Conservation (phyloP, 225 moss, liverwort and hornwort species). For the Sphagnum contortum region DNA sequence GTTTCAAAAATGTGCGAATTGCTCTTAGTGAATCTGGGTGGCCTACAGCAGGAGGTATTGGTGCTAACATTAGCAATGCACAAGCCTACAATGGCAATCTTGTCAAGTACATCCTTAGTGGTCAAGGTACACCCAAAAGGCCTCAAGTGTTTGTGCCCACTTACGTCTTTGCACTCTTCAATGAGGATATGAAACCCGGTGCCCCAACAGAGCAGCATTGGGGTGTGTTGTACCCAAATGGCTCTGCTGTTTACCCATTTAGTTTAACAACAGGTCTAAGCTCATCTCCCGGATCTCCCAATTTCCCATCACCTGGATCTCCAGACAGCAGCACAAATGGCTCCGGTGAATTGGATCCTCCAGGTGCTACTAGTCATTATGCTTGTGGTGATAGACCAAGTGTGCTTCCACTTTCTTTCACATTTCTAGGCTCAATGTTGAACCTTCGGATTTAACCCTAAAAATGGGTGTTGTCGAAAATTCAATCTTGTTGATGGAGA, state of each 20-base stretch:
- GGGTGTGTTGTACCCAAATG: slow-evolving; percentile 33
- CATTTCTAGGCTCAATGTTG: slow-evolving; percentile 30
- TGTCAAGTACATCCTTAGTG: slow-evolving; percentile 21
- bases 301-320: not conserved
- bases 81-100: slow-evolving; percentile 35
- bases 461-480: too few species aligned
- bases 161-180: slow-evolving; percentile 34
- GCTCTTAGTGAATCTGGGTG: slow-evolving; percentile 70
- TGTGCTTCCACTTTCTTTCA: slow-evolving; percentile 21
- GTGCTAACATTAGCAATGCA: slow-evolving; percentile 36
- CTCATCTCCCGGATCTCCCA: not conserved
- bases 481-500: too few species aligned
- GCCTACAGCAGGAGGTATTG: slow-evolving; percentile 57
- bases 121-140: slow-evolving; percentile 21
- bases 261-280: not conserved
- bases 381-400: slow-evolving; percentile 29
- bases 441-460: slow-evolving; percentile 23
- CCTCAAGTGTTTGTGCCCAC: slow-evolving; percentile 38
- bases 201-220: slow-evolving; percentile 32
- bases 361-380: slow-evolving; percentile 1
- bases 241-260: slow-evolving; percentile 20
- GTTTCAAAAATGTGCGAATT: slow-evolving; percentile 41
- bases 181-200: slow-evolving; percentile 32
- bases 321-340: slow-evolving; percentile 1
- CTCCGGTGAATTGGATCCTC: not conserved